A percentile compares a stretch with the other conserved stretches of the same genome.
Conservation (phyloP, 495 filamentous ascomycete genomes). For the Stereocaulon alpinum region DNA sequence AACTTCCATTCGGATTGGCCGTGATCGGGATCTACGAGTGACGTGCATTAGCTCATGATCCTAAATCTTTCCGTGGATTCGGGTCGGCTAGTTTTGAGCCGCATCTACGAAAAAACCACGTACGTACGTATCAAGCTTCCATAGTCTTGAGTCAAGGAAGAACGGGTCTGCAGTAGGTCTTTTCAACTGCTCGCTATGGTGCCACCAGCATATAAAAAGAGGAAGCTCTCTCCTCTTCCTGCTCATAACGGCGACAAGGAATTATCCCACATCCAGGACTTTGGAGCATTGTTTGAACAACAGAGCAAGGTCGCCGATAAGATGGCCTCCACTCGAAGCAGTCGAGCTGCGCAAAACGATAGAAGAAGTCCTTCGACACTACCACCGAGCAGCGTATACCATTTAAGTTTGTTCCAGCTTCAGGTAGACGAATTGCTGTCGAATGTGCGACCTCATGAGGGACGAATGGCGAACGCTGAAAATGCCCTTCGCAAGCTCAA, state of each 20-base stretch:
- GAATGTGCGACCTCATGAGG: constrained; percentile 56
- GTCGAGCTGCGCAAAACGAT: neutral
- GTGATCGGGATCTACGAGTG: neutral
- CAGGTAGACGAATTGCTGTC: constrained; percentile 76
- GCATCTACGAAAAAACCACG: neutral
- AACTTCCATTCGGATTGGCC: neutral
- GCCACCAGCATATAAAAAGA: neutral
- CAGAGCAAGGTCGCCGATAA: neutral
- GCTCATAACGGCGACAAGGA: neutral
- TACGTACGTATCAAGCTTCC: neutral
- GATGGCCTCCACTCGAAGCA: neutral
- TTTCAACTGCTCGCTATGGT: neutral
- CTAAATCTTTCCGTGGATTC: neutral
- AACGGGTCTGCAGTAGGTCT: neutral
- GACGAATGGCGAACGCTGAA: constrained; percentile 53
- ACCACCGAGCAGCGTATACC: constrained; percentile 31
- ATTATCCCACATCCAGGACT: neutral
- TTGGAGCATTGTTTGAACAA: neutral
- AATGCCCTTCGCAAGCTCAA: constrained; percentile 63
- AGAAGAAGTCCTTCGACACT: neutral
- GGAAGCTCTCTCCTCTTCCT: neutral
- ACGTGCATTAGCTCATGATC: neutral
- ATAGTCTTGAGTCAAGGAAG: neutral
- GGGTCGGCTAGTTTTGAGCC: neutral
- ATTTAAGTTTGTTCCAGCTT: constrained; percentile 71